Percentiles rank a stretch among this genome's conserved stretches.
phyloP scores from a whole-genome alignment of 2,329 filamentous ascomycete species.

The Hysterium pulicare region DNA sequence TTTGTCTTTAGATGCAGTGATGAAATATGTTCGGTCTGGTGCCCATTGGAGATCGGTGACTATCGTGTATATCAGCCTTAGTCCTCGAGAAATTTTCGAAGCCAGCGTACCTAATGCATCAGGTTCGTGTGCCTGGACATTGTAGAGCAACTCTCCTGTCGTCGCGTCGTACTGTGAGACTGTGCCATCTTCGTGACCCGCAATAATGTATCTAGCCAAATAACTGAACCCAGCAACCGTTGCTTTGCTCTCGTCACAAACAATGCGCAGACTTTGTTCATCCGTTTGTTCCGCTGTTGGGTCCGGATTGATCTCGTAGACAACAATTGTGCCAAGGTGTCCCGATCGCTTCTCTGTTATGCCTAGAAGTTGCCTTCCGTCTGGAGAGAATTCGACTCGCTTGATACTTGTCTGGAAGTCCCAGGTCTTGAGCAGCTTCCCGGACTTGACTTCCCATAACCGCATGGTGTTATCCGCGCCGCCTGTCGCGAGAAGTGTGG shows the following conservation, averaged over 20 bases:
- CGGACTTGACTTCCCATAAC: slow-evolving; percentile 92
- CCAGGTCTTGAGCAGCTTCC: slow-evolving; percentile 93
- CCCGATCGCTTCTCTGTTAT: slow-evolving; percentile 99
- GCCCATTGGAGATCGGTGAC: slow-evolving; percentile 97
- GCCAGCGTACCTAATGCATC: too few relatives aligned
- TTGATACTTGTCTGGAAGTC: slow-evolving; percentile 97
- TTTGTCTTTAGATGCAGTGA: slow-evolving; percentile 98
- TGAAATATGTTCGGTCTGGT: slow-evolving; percentile 91
- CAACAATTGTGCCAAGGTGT: slow-evolving; percentile 88
- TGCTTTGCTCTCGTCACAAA: slow-evolving; percentile 88
- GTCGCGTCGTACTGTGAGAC: slow-evolving; percentile 90
- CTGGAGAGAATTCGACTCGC: slow-evolving; percentile 94
- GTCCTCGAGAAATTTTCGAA: too few relatives aligned
- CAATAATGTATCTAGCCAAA: slow-evolving; percentile 91
- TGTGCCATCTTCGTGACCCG: slow-evolving; percentile 93
- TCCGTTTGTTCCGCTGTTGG: slow-evolving; percentile 78
- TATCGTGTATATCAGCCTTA: slow-evolving; percentile 68
- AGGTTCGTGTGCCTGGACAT: slow-evolving; percentile 84
- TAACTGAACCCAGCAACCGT: slow-evolving; percentile 97
- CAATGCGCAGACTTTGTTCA: slow-evolving; percentile 80
- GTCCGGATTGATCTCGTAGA: slow-evolving; percentile 84
- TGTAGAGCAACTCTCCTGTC: slow-evolving; percentile 71
- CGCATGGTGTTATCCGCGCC: slow-evolving; percentile 98
- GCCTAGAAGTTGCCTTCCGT: slow-evolving; percentile 83
- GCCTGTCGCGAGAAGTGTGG: slow-evolving; percentile 86